These are phyloP conservation scores for Gossypium turneri DNA, from an alignment of 345 rosid genomes.

Conservation along the genomic window DNA sequence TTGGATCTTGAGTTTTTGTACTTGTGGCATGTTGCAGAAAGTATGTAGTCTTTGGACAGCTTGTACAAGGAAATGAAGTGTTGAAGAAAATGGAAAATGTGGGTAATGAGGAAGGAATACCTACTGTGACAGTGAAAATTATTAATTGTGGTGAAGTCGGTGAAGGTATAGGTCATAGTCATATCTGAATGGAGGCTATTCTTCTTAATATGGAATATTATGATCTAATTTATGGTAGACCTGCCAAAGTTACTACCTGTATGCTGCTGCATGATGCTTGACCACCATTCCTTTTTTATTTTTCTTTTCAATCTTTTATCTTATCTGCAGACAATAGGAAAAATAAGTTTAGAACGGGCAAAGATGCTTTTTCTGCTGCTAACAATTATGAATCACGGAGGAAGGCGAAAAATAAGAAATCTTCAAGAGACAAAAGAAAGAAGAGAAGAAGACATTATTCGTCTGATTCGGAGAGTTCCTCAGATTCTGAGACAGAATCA, in stretches of 20 bases:
- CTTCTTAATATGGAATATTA: neutral
- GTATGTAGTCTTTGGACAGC: slow-evolving; percentile 82
- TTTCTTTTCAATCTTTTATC: neutral
- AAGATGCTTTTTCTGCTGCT: slow-evolving; percentile 37
- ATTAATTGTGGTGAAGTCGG: slow-evolving; percentile 75
- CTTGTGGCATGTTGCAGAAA: slow-evolving; percentile 40
- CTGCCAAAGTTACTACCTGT: neutral
- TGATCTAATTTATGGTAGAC: neutral
- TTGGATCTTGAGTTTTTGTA: neutral
- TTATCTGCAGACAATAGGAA: slow-evolving; percentile 52
- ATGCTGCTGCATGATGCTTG: neutral
- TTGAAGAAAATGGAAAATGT: slow-evolving; percentile 76
- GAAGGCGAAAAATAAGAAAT: slow-evolving; percentile 66
- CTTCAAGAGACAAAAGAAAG: slow-evolving; percentile 67
- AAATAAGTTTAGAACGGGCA: slow-evolving; percentile 42
- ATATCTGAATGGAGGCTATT: neutral
- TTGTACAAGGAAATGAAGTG: slow-evolving; percentile 75
- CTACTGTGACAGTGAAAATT: slow-evolving; percentile 85
- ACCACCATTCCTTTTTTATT: neutral
- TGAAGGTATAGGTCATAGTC: slow-evolving; percentile 39
- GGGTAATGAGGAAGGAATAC: slow-evolving; percentile 79
- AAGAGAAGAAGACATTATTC: slow-evolving; percentile 66
- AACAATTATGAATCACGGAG: slow-evolving; percentile 38
- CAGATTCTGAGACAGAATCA: slow-evolving; percentile 69
- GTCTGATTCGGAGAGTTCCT: slow-evolving; percentile 78